Base-by-base conservation (phyloP, 208 protist species). In the Phytomonas sp. region DNA sequence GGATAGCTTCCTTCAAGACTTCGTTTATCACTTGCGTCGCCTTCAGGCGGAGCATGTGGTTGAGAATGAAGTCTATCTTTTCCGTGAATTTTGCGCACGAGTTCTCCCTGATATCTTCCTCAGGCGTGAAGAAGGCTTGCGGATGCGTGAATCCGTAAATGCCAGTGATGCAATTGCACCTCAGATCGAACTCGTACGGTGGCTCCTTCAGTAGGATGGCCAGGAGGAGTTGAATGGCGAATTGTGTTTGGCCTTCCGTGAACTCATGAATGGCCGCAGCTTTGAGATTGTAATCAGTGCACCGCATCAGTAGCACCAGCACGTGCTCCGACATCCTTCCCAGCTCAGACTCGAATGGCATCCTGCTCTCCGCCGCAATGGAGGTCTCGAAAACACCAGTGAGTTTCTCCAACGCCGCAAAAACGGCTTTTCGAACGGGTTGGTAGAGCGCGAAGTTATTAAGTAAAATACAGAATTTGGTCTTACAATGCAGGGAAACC, bases 291-390 rank as follows among this genome's bases (percentile, higher is more conserved):
- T 95, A 97, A 26, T 86, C 76, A 51, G 81, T 93, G 29, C 94
- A 84, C 62, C 92, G 89, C 83, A 94, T 94, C 62, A 97, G 80
- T 43, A 97, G 88, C 70, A 95, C 92, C 7, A 95, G 83, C 3
- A 96, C 89, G 75, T 97, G 92, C 77, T 97, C 89, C 37, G 89
- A 93, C 90, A 97, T 94, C 66, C 92, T 89, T 36, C 92, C 92
- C 60, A 97, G 84, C 71, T 97, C 89, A 0, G 88, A 93, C 67
- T 95, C 91, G 51, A 97, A 97, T 33, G 88, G 86, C 77, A 93
- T 86, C 23, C 73, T 79, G 17, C 84, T 88, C 72, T 97, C 92
- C 56, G 85, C 81, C 59, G 81, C 79, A 68, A 97, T 96, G 29
- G 88, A 76, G 28, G 81, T 85, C 78, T 97, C 90, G 62, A 97